These are phyloP conservation scores for Knufia petricola DNA, from an alignment of 2,329 filamentous ascomycete species.

Conservation along the genomic window DNA sequence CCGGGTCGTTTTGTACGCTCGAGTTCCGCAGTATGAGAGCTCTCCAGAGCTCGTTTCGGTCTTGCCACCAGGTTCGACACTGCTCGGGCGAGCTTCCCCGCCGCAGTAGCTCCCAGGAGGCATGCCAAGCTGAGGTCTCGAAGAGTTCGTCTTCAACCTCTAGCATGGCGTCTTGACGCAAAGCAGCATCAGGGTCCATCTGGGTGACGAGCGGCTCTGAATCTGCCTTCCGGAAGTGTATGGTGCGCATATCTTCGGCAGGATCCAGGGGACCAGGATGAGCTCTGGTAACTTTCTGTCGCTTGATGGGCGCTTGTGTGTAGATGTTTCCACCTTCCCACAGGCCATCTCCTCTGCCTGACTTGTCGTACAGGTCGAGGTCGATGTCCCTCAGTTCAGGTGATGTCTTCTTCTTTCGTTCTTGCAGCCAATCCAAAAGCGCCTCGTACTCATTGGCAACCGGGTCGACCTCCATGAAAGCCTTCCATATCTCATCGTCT, in stretches of 20 bases:
- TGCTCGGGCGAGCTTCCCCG: slow-evolving; percentile 65
- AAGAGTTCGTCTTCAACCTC: slow-evolving; percentile 79
- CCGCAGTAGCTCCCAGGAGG: slow-evolving; percentile 87
- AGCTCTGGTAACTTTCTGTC: slow-evolving; percentile 68
- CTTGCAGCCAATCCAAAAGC: slow-evolving; percentile 70
- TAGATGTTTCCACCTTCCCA: slow-evolving; percentile 88
- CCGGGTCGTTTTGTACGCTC: slow-evolving; percentile 29
- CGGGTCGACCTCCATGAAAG: slow-evolving; percentile 65
- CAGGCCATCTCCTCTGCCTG: slow-evolving; percentile 64
- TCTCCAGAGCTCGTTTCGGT: slow-evolving; percentile 81
- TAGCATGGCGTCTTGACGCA: slow-evolving; percentile 64
- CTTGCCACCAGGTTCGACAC: slow-evolving; percentile 76
- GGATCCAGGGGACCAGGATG: slow-evolving; percentile 58
- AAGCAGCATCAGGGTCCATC: slow-evolving; percentile 82
- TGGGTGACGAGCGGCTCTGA: slow-evolving; percentile 64
- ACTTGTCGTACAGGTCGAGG: slow-evolving; percentile 62
- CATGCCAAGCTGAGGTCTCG: slow-evolving; percentile 82
- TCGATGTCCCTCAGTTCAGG: slow-evolving; percentile 66
- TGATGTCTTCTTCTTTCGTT: slow-evolving; percentile 59
- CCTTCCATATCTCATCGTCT: slow-evolving; percentile 56
- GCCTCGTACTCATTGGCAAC: slow-evolving; percentile 67
- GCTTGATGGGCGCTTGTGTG: slow-evolving; percentile 81
- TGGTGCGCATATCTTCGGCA: slow-evolving; percentile 42
- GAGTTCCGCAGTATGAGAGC: slow-evolving; percentile 68
- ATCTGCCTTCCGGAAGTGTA: slow-evolving; percentile 41